phyloP scores from a whole-genome alignment of 305 asterid species.

The Solanum hybrid region DNA sequence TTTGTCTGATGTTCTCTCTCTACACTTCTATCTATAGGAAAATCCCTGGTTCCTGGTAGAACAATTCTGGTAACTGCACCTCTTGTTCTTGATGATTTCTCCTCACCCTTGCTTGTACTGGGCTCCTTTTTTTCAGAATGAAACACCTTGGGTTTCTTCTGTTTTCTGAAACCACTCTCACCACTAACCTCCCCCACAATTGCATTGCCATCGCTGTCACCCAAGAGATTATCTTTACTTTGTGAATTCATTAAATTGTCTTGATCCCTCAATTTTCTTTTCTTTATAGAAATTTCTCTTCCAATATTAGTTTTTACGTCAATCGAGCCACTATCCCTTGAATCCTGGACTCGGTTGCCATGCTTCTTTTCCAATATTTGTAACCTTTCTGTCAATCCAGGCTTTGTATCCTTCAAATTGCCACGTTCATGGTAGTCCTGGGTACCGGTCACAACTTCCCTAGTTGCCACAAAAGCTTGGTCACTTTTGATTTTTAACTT shows the following conservation, averaged over 20 bases:
- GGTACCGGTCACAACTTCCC: slow-evolving; percentile 24
- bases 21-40: slow-evolving; percentile 14
- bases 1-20: slow-evolving; percentile 36
- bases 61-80: slow-evolving; percentile 20
- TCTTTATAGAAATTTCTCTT: slow-evolving; percentile 33
- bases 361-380: slow-evolving; percentile 31
- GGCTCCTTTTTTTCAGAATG: slow-evolving; percentile 41
- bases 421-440: slow-evolving; percentile 25
- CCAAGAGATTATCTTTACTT: slow-evolving; percentile 27
- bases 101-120: slow-evolving; percentile 21
- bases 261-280: slow-evolving; percentile 49
- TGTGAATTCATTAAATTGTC: slow-evolving; percentile 17
- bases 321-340: slow-evolving; percentile 23
- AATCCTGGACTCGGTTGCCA: slow-evolving; percentile 27
- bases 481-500: slow-evolving; percentile 33
- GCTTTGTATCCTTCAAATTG: slow-evolving; percentile 21
- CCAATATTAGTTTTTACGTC: slow-evolving; percentile 18
- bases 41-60: slow-evolving; percentile 29
- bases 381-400: slow-evolving; percentile 24
- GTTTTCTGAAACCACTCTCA: slow-evolving; percentile 41
- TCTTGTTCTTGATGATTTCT: slow-evolving; percentile 22
- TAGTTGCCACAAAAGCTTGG: slow-evolving; percentile 30
- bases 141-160: slow-evolving; percentile 37
- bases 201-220: slow-evolving; percentile 25
- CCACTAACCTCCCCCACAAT: slow-evolving; percentile 31